Base-by-base conservation (phyloP, 139 green algal species). In the Coelastrella sp. region DNA sequence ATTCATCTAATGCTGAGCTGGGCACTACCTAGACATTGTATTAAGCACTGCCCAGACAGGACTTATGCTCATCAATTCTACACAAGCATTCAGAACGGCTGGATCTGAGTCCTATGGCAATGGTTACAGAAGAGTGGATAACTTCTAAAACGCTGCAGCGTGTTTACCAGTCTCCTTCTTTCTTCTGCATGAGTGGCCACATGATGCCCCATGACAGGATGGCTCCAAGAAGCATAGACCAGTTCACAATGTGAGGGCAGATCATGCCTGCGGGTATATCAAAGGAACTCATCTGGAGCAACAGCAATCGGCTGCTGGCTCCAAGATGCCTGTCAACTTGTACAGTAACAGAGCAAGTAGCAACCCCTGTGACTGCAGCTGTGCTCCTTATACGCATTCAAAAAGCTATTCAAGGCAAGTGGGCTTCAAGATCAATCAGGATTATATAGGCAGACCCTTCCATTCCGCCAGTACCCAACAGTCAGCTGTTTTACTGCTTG, bases 151-250 rank as follows among this genome's bases (percentile, higher is more conserved):
- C 14, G n/a, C 19, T 49, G 72, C 72, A 49, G 35, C 19, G 24
- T 14, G 5, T 57, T 61, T 49, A 87, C 82, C 93, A 95, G 84
- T 92, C 72, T 11, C 92, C 93, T 22, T 83, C 91, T n/a, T 91
- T 90, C 27, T 66, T 80, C n/a, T 84, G 49, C 58, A 94, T 91
- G 11, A 91, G 61, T 1, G 93, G 93, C 93, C 92, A 95, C 63
- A 94, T 91, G 57, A 94, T 60, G 79, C 93, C 93, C 89, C 89
- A 95, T 8, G 89, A 90, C 59, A 95, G 56, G 1, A 93, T 78
- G 20, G 91, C 89, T 14, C 92, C 92, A 49, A 94, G 57, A 72
- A 95, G 84, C 88, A 95, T 94, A 63, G 91, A 94, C 78, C 84
- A 89, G 85, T 93, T 93, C 20, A 95, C 93, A 25, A 91, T 84